These are phyloP conservation scores for Lipomyces anomalus DNA, from an alignment of 805 yeast genomes.

Conservation along the genomic window DNA sequence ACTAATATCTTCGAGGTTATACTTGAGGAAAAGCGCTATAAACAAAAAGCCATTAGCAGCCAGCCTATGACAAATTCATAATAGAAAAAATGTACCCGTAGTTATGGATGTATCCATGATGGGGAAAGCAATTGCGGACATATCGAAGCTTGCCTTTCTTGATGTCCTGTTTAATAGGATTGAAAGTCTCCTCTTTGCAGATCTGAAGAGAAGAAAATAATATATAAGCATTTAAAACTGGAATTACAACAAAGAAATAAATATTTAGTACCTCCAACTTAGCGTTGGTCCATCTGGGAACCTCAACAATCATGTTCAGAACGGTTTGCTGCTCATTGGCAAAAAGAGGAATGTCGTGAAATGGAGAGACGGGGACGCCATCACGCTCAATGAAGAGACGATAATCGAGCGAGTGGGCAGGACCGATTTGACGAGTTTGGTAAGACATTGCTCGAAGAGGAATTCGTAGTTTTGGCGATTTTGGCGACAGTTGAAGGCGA, in stretches of 20 bases:
- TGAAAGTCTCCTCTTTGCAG: conserved; percentile 72
- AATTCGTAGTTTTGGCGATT: no score
- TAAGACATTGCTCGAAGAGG: conserved; percentile 35
- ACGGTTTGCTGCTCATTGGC: conserved; percentile 91
- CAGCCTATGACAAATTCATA: background rate
- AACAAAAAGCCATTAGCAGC: no score
- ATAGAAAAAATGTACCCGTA: conserved; percentile 43
- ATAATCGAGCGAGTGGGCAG: conserved; percentile 92
- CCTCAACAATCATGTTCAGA: conserved; percentile 88
- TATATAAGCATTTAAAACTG: background rate
- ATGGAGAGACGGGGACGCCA: conserved; percentile 91
- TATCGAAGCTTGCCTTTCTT: conserved; percentile 83
- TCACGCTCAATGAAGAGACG: conserved; percentile 85
- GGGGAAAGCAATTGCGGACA: conserved; percentile 97
- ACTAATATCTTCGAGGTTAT: no score
- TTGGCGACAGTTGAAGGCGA: no score
- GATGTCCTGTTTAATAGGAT: conserved; percentile 95
- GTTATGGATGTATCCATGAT: conserved; percentile 97
- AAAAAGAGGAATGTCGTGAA: conserved; percentile 89
- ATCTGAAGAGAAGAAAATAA: conserved; percentile 35
- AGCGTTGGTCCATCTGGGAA: conserved; percentile 98
- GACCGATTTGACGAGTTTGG: conserved; percentile 89
- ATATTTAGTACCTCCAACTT: conserved; percentile 65
- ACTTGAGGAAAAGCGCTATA: no score
- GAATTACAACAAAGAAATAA: background rate